Evolutionary conservation across 2,329 filamentous ascomycete genomes (phyloP), one percentile per base, ranked within the genome.

Genomic region (Diplodia sapinea): DNA sequence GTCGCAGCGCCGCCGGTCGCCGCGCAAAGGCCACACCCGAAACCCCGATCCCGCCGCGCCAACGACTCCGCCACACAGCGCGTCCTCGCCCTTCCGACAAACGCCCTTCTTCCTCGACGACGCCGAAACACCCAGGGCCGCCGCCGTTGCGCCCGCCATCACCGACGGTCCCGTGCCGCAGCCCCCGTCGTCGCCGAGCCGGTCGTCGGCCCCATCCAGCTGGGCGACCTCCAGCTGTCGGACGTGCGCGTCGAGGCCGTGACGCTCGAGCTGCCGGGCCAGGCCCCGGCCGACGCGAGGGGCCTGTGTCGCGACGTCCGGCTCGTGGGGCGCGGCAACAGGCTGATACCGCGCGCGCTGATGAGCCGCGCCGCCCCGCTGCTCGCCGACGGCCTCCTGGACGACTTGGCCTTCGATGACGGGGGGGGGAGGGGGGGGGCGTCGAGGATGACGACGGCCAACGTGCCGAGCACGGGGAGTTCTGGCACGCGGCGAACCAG

Each of bases 351-450:
- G 13, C 26, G 43, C 8, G 56, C 20, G 13, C 12, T 61, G n/a
- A 47, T 3, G 56, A 5, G 7, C 15, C 56, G 38, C 40, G 56
- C 56, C 26, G 56, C 38, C 6, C 11, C 36, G 5, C 56, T 61
- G 12, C 12, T 61, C 20, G 38, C 47, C 43, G 56, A 61, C 36
- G 36, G 17, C 12, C 26, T 47, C 12, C 56, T 61, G 11, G 56
- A 61, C 40, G 56, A 61, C 6, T 12, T 61, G 36, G 15, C 26
- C 26, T 61, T 61, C n/a, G 54, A 38, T 23, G 29, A 33, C 51
- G 31, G n/a, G 6, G 54, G 12, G 12, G 33, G 23, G n/a, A n/a
- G n/a, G n/a, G n/a, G n/a, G n/a, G n/a, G n/a, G n/a, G n/a, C n/a
- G n/a, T n/a, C 33, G 20, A 20, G 36, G 56, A 61, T 15, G 12